Evolutionary conservation across 2,329 filamentous ascomycete genomes (phyloP), one percentile per base, ranked within the genome.

Genomic region (Trichoderma atrobrunneum): DNA sequence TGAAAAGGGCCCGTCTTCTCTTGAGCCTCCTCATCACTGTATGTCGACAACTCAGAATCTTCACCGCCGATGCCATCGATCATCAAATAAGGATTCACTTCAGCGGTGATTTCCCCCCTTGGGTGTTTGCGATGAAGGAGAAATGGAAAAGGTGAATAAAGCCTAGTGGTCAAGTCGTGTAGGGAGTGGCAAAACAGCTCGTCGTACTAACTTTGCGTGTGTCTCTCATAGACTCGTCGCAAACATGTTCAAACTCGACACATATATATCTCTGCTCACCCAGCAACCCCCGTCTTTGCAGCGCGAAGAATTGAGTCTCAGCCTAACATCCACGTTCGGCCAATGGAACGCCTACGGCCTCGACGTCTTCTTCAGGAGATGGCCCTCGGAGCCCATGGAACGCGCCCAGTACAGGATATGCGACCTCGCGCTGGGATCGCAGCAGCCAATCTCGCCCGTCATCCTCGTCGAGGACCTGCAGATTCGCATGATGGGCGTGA

Each of bases 321-420:
- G 78, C 0, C 69, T 84, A 12, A 77, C 80, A 3, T 77, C 75
- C 0, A 81, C 83, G 0, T 81, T 79, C 39, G 76, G 79, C 1
- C 72, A 80, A 5, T 84, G 79, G 78, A 83, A 85, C 68, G 72
- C 82, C 0, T 76, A 79, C 24, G 82, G 82, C 0, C 77, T 85
- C 0, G 76, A 80, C 56, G 74, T 79, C 1, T 84, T 81, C 66
- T 83, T 82, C 62, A 75, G 76, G 14, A 77, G 83, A 5, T 73
- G 78, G 5, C 74, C 76, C 0, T 72, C 73, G 1, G 82, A 85
- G 32, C 81, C 82, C 0, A 71, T 76, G 0, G 76, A 79, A 5
- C 76, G 83, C 5, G 73, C 73, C 0, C 74, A 77, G 3, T 79
- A 77, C 26, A 78, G 77, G 21, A 76, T 82, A 30, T 78, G 78